A percentile compares a stretch with the other conserved stretches of the same genome.
Evolutionary conservation across 2,329 filamentous ascomycete species (phyloP).

Genomic region (Neoscytalidium dimidiatum): DNA sequence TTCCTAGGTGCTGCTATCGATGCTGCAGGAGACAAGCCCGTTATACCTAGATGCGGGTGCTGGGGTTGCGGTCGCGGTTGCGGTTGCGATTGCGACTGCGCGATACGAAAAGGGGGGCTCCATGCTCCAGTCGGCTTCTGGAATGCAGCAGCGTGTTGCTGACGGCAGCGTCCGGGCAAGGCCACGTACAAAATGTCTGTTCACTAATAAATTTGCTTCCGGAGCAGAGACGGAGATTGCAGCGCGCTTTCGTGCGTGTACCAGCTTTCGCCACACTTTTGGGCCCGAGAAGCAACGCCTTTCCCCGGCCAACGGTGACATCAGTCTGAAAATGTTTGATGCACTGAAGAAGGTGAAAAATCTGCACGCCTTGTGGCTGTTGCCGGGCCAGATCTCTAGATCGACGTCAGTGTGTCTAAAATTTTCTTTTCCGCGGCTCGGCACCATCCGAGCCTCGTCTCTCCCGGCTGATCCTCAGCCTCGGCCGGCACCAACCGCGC

Average conservation of each 20-base stretch:
- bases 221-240: background rate
- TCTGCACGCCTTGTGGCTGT: constrained; percentile 8
- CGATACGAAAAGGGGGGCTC: background rate
- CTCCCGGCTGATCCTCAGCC: constrained; percentile 12
- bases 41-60: background rate
- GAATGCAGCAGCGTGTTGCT: background rate
- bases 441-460: constrained; percentile 11
- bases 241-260: background rate
- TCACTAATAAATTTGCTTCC: background rate
- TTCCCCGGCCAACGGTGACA: constrained; percentile 3
- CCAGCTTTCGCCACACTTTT: background rate
- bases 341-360: background rate
- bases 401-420: constrained; percentile 19
- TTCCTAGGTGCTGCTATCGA: background rate
- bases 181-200: background rate
- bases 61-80: background rate
- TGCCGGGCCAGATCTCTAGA: constrained; percentile 1
- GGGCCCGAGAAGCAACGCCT: background rate
- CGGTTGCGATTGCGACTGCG: background rate
- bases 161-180: background rate
- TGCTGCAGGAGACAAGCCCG: background rate
- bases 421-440: constrained; percentile 9
- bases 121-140: background rate
- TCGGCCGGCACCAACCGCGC: constrained; percentile 15
- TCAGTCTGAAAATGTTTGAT: background rate